Conservation (phyloP, 2,329 filamentous ascomycete genomes). For the Sporothrix sp. region DNA sequence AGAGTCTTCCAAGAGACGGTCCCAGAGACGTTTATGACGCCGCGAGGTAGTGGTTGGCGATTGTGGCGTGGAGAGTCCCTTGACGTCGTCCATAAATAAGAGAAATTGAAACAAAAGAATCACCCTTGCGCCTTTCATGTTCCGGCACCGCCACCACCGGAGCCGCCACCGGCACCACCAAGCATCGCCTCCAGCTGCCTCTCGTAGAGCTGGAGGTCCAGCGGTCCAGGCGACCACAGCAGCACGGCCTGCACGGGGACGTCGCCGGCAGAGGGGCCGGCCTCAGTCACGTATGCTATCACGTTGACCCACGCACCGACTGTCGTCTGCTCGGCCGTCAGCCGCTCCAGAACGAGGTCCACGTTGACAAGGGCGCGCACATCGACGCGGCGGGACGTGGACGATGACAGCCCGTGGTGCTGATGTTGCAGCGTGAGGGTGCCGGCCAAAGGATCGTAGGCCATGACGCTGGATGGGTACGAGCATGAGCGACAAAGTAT, state of each 20-base stretch:
- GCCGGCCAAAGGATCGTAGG: slow-evolving; percentile 45
- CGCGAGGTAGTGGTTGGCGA: too few species aligned
- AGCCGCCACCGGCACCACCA: too few species aligned
- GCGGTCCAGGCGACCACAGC: slow-evolving; percentile 64
- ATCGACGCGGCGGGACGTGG: slow-evolving; percentile 11
- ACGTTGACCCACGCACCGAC: slow-evolving; percentile 85
- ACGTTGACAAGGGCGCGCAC: slow-evolving; percentile 57
- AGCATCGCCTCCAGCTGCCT: slow-evolving; percentile 33
- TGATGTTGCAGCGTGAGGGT: slow-evolving; percentile 59
- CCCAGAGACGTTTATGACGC: too few species aligned
- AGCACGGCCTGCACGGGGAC: slow-evolving; percentile 61
- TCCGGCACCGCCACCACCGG: too few species aligned
- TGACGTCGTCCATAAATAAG: too few species aligned
- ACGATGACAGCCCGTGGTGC: slow-evolving; percentile 37
- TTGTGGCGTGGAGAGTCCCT: too few species aligned
- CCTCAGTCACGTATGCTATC: slow-evolving; percentile 58
- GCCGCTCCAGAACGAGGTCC: slow-evolving; percentile 55
- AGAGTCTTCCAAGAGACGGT: too few species aligned
- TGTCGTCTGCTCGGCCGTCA: slow-evolving; percentile 54
- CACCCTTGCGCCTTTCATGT: too few species aligned
- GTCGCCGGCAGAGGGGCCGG: neutral
- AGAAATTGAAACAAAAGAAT: too few species aligned
- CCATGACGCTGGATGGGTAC: slow-evolving; percentile 30
- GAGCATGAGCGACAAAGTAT: neutral
- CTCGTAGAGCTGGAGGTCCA: slow-evolving; percentile 66